Conservation (phyloP, 208 protist genomes). For the Leishmania tropica region DNA sequence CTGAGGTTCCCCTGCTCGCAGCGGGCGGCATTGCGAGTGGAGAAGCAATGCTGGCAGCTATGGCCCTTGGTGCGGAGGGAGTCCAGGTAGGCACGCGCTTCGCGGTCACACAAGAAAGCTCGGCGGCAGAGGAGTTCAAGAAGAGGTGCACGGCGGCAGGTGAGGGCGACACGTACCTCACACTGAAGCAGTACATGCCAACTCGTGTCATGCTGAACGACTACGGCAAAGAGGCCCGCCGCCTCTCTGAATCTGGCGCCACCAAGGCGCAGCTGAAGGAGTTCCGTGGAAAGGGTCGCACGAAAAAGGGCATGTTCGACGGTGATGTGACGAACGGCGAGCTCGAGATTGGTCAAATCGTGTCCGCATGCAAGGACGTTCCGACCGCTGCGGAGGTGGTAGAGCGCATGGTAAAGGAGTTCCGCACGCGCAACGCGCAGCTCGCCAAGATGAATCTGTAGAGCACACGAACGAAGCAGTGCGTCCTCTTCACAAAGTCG, state of each 20-base stretch:
- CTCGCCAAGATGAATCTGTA: conserved; percentile 33
- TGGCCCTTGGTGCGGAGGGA: conserved; percentile 81
- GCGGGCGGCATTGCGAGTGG: conserved; percentile 74
- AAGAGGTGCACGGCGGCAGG: conserved; percentile 34
- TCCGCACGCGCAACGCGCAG: conserved; percentile 30
- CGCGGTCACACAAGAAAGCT: conserved; percentile 67
- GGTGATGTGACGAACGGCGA: conserved; percentile 61
- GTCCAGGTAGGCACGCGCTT: conserved; percentile 84
- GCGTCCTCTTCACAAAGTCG: background rate
- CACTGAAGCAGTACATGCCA: conserved; percentile 65
- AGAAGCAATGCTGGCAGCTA: conserved; percentile 52
- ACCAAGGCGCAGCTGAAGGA: conserved; percentile 41
- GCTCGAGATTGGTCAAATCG: conserved; percentile 73
- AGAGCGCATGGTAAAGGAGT: conserved; percentile 57
- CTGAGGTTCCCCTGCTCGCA: conserved; percentile 74
- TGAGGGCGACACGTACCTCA: conserved; percentile 65
- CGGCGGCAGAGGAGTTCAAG: conserved; percentile 56
- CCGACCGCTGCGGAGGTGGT: conserved; percentile 44
- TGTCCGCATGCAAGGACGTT: conserved; percentile 45
- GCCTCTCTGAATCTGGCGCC: conserved; percentile 43
- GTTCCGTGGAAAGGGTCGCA: conserved; percentile 51
- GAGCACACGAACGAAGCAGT: background rate
- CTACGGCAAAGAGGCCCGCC: conserved; percentile 51
- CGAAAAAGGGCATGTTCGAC: conserved; percentile 58
- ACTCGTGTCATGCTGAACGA: conserved; percentile 64